phyloP scores from a whole-genome alignment of 768 basidiomycete species.

The Nevesoporus exiguus region DNA sequence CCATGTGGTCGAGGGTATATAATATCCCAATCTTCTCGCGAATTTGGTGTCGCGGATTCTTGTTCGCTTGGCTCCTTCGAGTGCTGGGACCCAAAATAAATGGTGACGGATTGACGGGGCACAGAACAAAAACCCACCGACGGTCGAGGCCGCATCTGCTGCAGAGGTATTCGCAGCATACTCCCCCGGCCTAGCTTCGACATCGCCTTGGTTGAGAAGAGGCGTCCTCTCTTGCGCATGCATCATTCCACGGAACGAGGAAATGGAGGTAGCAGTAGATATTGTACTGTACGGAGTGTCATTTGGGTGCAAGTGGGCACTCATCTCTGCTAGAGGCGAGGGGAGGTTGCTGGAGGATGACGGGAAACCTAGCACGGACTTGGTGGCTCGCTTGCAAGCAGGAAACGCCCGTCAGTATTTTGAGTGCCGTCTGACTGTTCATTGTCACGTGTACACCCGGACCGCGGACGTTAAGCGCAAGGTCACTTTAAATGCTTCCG shows the following conservation, averaged over 20 bases:
- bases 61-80: conserved; percentile 14
- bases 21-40: conserved; percentile 60
- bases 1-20: conserved; percentile 75
- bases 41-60: conserved; percentile 30
- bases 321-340: conserved; percentile 10
- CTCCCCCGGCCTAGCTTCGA: conserved; percentile 24
- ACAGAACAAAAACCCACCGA: conserved; percentile 12
- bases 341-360: background rate
- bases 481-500: no score
- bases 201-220: conserved; percentile 24
- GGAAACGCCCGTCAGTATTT: background rate
- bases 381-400: background rate
- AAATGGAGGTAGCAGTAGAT: conserved; percentile 27
- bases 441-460: background rate
- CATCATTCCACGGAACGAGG: conserved; percentile 25
- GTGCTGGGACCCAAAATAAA: background rate
- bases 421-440: background rate
- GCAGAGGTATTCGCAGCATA: conserved; percentile 19
- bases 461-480: no score
- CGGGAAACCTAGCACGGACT: background rate
- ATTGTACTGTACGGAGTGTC: conserved; percentile 18
- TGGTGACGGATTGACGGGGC: background rate
- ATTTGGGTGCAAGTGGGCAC: background rate
- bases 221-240: conserved; percentile 21
- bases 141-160: conserved; percentile 16